Evolutionary conservation across 2,329 filamentous ascomycete genomes (phyloP), one percentile per base, ranked within the genome.

Genomic region (Penicillium sp.): DNA sequence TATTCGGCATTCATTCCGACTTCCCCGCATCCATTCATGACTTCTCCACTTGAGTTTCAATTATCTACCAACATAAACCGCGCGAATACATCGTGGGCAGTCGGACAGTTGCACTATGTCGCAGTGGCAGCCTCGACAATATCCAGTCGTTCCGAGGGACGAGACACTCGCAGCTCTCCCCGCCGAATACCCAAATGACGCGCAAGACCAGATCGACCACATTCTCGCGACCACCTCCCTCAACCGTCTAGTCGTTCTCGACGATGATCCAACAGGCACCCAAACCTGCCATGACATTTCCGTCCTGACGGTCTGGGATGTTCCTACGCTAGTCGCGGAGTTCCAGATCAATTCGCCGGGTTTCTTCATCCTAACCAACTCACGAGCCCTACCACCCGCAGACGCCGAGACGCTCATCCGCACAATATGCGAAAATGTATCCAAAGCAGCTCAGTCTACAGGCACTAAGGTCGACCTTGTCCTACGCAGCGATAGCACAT

Each of bases 351-450:
- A 58, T 4, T 60, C 61, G 2, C 55, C 57, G 2, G 76, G 75
- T 12, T 79, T 79, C 65, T 79, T 79, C 60, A 77, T 79, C 45
- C 63, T 78, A 4, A 79, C 75, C 22, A 79, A 79, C 51, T 77
- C 74, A 2, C 71, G 76, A 3, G 76, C 76, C 0, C 56, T 79
- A 2, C 73, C 71, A 13, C 68, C 73, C 0, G 51, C 55, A 0
- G 66, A 70, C 29, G 75, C 75, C 0, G 59, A 66, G 11, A 44
- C 51, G 0, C 65, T 79, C 1, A 72, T 77, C 47, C 50, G 53
- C 6, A 67, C 70, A 13, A 76, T 80, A 33, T 76, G 73, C 47
- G 47, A 48, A 3, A 75, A 75, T 42, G 48, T 79, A 2, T 56
- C 68, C 13, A 37, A 55, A 6, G 75, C 74, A 0, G 69, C 71